Evolutionary conservation across 1,284 basidiomycete genomes (phyloP), one percentile per base, ranked within the genome.

Genomic region (Papiliotrema fonsecae): DNA sequence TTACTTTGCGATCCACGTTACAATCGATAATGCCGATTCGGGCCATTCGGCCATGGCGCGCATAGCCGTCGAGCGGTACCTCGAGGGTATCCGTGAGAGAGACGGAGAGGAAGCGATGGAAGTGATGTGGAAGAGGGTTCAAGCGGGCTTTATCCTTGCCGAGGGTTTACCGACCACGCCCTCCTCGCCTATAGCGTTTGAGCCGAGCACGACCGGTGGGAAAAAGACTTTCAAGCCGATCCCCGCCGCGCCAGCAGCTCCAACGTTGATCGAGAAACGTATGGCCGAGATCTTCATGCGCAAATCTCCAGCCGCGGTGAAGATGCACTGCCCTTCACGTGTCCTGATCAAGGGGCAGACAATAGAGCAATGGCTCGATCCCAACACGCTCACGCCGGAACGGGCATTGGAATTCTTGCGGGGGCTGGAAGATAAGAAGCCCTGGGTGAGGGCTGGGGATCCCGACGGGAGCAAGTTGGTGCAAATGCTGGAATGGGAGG

Each of bases 101-200:
- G 55, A 64, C 31, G 61, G 64, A 13, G 31, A 54, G 27, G 47
- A 56, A 38, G 62, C 52, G 2, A 52, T 57, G 57, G 48, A 64
- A 27, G 27, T 34, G 37, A 54, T 58, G 42, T 70, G 67, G 67
- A 45, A 49, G 13, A 51, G 65, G 13, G 58, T 69, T 2, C 62
- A 67, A 51, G 54, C 58, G 3, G 67, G 65, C 3, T 61, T 57
- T 38, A 48, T 60, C 18, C 45, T 68, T 16, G 66, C 67, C 13
- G 67, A 68, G 34, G 57, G 55, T 6, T 37, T 67, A n/a, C 66
- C 62, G 0, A 70, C 67, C 10, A 70, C 66, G 11, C 66, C 67
- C 11, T 52, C 47, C 21, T 44, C 46, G 6, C 59, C 61, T 1
- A 40, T 55, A 4, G 56, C 64, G 26, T 61, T 61, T 36, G 45